A percentile compares a stretch with the other conserved stretches of the same genome.
These are phyloP conservation scores for Fusarium graminum DNA, from an alignment of 2,329 filamentous ascomycete species.

Conservation along the genomic window DNA sequence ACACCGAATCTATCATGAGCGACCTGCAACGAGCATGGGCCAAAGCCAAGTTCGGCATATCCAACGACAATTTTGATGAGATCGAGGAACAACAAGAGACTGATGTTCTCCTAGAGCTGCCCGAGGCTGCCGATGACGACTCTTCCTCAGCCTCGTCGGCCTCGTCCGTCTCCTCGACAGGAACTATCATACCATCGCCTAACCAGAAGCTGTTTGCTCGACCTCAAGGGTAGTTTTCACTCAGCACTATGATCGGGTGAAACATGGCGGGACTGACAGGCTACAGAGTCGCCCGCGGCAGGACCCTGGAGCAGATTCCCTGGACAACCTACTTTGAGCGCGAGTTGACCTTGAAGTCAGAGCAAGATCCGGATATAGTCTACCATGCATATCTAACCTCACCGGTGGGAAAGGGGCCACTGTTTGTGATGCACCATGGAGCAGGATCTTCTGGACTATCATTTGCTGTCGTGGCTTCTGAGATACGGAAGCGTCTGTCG, in stretches of 20 bases:
- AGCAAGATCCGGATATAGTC: conserved; percentile 62
- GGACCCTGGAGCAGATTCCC: conserved; percentile 74
- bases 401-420: conserved; percentile 78
- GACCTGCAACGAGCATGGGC: conserved; percentile 84
- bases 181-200: conserved; percentile 86
- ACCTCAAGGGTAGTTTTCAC: conserved; percentile 69
- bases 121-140: conserved; percentile 67
- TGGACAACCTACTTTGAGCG: conserved; percentile 95
- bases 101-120: conserved; percentile 62
- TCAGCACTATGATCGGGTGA: conserved; percentile 15
- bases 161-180: conserved; percentile 90
- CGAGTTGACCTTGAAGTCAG: conserved; percentile 79
- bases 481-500: conserved; percentile 82
- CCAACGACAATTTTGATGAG: conserved; percentile 64
- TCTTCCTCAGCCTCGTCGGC: conserved; percentile 80
- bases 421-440: conserved; percentile 95
- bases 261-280: conserved; percentile 45
- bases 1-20: conserved; percentile 70
- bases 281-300: conserved; percentile 62
- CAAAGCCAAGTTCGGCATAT: conserved; percentile 77
- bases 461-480: conserved; percentile 83
- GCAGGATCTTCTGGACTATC: conserved; percentile 93
- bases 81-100: conserved; percentile 65
- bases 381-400: conserved; percentile 92
- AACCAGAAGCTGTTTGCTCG: conserved; percentile 80